Conservation (phyloP, 495 filamentous ascomycete species). For the Podospora tetraspora region DNA sequence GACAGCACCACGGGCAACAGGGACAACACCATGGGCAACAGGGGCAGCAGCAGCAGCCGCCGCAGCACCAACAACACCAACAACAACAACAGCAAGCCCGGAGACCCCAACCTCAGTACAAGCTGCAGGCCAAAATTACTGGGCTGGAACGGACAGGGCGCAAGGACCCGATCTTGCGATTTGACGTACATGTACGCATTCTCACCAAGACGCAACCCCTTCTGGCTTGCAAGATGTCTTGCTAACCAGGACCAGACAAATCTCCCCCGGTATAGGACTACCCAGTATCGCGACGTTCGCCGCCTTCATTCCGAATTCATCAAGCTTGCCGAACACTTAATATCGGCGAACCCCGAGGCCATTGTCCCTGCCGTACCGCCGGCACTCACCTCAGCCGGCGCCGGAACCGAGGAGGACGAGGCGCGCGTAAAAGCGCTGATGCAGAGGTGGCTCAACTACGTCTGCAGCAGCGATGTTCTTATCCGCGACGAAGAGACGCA, state of each 20-base stretch:
- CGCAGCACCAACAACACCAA: slow-evolving; percentile 10
- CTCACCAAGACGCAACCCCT: neutral
- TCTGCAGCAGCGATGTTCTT: slow-evolving; percentile 86
- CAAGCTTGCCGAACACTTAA: slow-evolving; percentile 89
- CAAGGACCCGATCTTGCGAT: slow-evolving; percentile 91
- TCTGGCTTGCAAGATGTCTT: neutral
- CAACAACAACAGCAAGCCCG: slow-evolving; percentile 46
- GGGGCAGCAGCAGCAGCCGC: slow-evolving; percentile 37
- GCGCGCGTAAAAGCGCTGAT: slow-evolving; percentile 76
- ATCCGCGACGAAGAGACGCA: slow-evolving; percentile 95
- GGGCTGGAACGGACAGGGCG: slow-evolving; percentile 86
- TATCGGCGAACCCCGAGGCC: slow-evolving; percentile 93
- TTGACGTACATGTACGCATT: slow-evolving; percentile 82
- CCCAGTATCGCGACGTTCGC: slow-evolving; percentile 94
- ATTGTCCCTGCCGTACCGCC: slow-evolving; percentile 96
- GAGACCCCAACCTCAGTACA: slow-evolving; percentile 62
- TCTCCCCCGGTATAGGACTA: slow-evolving; percentile 93
- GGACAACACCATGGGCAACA: slow-evolving; percentile 29
- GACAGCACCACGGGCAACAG: slow-evolving; percentile 30
- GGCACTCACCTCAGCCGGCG: slow-evolving; percentile 83
- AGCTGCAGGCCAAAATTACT: slow-evolving; percentile 88
- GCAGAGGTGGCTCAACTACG: slow-evolving; percentile 91
- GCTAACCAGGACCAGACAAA: slow-evolving; percentile 63
- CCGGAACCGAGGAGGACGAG: slow-evolving; percentile 96
- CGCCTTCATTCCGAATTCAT: slow-evolving; percentile 92